Percentiles rank a stretch among this genome's conserved stretches.
These are phyloP conservation scores for Pistacia integerrima DNA, from an alignment of 345 rosid genomes.

Conservation along the genomic window DNA sequence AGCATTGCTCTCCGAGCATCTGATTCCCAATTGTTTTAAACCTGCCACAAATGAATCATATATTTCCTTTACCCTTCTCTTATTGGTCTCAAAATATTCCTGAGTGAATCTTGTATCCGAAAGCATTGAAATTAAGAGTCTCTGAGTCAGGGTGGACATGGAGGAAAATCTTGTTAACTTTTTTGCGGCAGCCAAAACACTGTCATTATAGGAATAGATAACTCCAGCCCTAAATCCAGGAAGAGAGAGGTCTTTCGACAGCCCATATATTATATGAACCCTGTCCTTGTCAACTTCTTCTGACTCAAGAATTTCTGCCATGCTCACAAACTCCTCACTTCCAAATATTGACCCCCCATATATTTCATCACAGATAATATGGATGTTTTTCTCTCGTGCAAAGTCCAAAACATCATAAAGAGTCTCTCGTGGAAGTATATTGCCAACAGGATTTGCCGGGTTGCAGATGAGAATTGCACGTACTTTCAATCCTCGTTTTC, in stretches of 20 bases:
- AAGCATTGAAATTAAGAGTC: conserved; percentile 72
- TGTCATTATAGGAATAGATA: conserved; percentile 70
- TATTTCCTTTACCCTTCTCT: conserved; percentile 52
- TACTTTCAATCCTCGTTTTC: conserved; percentile 72
- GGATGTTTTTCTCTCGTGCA: conserved; percentile 82
- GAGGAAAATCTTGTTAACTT: conserved; percentile 76
- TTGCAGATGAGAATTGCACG: conserved; percentile 80
- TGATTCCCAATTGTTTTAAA: conserved; percentile 58
- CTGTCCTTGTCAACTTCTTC: conserved; percentile 73
- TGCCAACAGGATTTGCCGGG: conserved; percentile 92
- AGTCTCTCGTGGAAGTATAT: conserved; percentile 59
- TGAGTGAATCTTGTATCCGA: conserved; percentile 62
- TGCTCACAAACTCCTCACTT: conserved; percentile 76
- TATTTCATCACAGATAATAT: conserved; percentile 87
- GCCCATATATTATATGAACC: conserved; percentile 82
- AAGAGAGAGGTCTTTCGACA: conserved; percentile 87
- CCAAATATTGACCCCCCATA: conserved; percentile 77
- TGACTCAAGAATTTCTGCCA: conserved; percentile 64
- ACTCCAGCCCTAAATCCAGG: conserved; percentile 86
- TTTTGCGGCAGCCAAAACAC: conserved; percentile 66
- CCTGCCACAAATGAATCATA: conserved; percentile 59
- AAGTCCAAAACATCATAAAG: conserved; percentile 59
- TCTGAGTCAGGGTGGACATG: conserved; percentile 74
- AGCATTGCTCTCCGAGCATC: conserved; percentile 61
- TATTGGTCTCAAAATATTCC: conserved; percentile 59